Conservation (phyloP, 2,329 filamentous ascomycete species). For the Neofusicoccum sp. region DNA sequence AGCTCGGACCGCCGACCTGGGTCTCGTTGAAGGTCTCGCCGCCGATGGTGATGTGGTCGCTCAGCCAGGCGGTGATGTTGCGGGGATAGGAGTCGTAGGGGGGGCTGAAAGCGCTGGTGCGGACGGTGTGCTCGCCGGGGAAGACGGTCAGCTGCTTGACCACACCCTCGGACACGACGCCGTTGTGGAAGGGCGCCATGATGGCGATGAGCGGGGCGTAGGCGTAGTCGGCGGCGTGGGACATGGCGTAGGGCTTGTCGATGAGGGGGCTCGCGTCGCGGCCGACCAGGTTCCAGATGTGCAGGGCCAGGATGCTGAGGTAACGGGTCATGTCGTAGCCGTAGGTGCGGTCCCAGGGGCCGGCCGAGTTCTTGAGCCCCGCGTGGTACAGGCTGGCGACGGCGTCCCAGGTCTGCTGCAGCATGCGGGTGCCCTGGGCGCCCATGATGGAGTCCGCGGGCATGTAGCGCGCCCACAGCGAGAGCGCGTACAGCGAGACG, state of each 20-base stretch:
- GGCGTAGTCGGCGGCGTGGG: slow-evolving; percentile 62
- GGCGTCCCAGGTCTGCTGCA: slow-evolving; percentile 56
- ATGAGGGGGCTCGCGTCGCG: background rate
- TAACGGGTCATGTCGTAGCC: slow-evolving; percentile 67
- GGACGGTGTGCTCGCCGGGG: slow-evolving; percentile 56
- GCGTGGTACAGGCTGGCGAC: slow-evolving; percentile 60
- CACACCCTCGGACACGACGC: slow-evolving; percentile 47
- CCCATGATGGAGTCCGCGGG: slow-evolving; percentile 57
- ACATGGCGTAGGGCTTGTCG: slow-evolving; percentile 54
- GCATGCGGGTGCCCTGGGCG: slow-evolving; percentile 54
- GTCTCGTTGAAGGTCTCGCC: slow-evolving; percentile 61
- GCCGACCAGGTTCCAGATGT: slow-evolving; percentile 62
- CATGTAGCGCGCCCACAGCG: slow-evolving; percentile 63
- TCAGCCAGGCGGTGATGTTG: slow-evolving; percentile 63
- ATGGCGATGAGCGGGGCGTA: slow-evolving; percentile 61
- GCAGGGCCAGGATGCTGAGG: slow-evolving; percentile 59
- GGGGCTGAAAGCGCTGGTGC: slow-evolving; percentile 58
- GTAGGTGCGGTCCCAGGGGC: slow-evolving; percentile 66
- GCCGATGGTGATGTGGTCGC: slow-evolving; percentile 61
- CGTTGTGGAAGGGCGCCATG: slow-evolving; percentile 53
- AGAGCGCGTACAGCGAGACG: slow-evolving; percentile 61
- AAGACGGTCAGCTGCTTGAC: slow-evolving; percentile 50
- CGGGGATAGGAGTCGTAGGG: slow-evolving; percentile 60
- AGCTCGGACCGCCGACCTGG: slow-evolving; percentile 57
- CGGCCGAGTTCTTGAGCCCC: slow-evolving; percentile 62